Evolutionary conservation across 192 early-diverging fungal genomes (phyloP).

Genomic region (Coemansia sp.): DNA sequence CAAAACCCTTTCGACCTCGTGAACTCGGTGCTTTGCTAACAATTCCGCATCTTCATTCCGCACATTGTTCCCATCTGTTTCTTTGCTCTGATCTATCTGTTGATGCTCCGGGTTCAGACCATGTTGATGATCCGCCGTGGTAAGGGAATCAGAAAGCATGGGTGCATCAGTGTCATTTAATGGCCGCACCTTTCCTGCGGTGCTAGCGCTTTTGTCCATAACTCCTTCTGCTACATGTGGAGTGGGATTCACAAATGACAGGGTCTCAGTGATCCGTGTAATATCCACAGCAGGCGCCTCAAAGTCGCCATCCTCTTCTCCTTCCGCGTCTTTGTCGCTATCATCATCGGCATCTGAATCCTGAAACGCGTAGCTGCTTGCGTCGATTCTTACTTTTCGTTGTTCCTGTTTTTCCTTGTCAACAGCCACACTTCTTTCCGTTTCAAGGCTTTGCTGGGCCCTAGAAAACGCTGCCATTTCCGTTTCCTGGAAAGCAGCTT

Average conservation of each 20-base stretch:
- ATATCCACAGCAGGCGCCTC: constrained; percentile 33
- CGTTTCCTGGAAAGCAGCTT: not conserved
- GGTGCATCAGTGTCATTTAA: not conserved
- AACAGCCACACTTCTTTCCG: not conserved
- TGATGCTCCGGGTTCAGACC: no score
- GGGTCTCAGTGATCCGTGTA: not conserved
- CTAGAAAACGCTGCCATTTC: not conserved
- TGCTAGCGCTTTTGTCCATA: no score
- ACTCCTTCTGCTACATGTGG: not conserved
- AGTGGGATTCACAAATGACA: not conserved
- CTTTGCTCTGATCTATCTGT: not conserved
- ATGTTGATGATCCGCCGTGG: not conserved
- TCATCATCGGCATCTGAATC: not conserved
- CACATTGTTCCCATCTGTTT: not conserved
- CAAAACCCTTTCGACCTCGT: constrained; percentile 30
- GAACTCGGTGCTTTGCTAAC: not conserved
- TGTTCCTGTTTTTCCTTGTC: not conserved
- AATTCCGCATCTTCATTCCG: not conserved
- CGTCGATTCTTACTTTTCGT: constrained; percentile 5
- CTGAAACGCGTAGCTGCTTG: not conserved
- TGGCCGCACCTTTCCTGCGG: not conserved
- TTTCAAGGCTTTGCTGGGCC: not conserved
- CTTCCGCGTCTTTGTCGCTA: constrained; percentile 14
- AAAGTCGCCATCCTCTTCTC: constrained; percentile 51
- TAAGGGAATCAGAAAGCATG: not conserved